These are phyloP conservation scores for Trichophyton verrucosum DNA, from an alignment of 2,329 filamentous ascomycete genomes.

Conservation along the genomic window DNA sequence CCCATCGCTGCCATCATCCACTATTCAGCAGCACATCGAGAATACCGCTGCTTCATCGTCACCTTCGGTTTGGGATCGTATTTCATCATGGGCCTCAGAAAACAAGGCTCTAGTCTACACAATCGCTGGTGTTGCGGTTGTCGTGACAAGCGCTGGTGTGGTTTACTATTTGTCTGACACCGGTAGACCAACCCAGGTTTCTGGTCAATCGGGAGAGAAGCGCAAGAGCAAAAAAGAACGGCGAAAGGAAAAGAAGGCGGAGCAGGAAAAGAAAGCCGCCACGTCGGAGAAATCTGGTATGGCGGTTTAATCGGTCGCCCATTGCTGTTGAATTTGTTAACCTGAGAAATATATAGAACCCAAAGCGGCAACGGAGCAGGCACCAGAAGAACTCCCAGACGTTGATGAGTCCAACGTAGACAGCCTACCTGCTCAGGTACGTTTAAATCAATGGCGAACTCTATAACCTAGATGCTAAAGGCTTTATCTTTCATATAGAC, in stretches of 20 bases:
- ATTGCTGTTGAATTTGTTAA: slow-evolving; percentile 13
- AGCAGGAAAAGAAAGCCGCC: slow-evolving; percentile 40
- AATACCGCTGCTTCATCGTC: slow-evolving; percentile 9
- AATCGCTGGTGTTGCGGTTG: slow-evolving; percentile 83
- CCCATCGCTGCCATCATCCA: neutral
- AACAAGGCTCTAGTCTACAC: slow-evolving; percentile 95
- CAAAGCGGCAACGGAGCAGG: slow-evolving; percentile 39
- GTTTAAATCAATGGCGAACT: slow-evolving; percentile 6
- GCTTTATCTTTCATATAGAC: slow-evolving; percentile 39
- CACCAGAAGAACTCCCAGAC: slow-evolving; percentile 56
- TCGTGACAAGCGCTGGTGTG: slow-evolving; percentile 79
- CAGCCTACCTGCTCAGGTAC: slow-evolving; percentile 36
- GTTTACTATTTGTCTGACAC: slow-evolving; percentile 70
- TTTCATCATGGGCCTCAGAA: slow-evolving; percentile 85
- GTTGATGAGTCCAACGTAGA: slow-evolving; percentile 40
- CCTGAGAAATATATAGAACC: slow-evolving; percentile 31
- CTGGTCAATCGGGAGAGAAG: slow-evolving; percentile 33
- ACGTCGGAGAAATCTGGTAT: slow-evolving; percentile 17
- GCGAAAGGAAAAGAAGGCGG: slow-evolving; percentile 67
- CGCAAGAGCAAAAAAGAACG: slow-evolving; percentile 85
- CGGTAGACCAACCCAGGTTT: slow-evolving; percentile 28
- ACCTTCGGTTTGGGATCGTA: slow-evolving; percentile 60
- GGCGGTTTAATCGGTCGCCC: slow-evolving; percentile 16
- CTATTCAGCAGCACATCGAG: slow-evolving; percentile 4
- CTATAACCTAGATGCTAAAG: neutral